Conservation (phyloP, 2,329 filamentous ascomycete species). For the Beauveria medogensis region DNA sequence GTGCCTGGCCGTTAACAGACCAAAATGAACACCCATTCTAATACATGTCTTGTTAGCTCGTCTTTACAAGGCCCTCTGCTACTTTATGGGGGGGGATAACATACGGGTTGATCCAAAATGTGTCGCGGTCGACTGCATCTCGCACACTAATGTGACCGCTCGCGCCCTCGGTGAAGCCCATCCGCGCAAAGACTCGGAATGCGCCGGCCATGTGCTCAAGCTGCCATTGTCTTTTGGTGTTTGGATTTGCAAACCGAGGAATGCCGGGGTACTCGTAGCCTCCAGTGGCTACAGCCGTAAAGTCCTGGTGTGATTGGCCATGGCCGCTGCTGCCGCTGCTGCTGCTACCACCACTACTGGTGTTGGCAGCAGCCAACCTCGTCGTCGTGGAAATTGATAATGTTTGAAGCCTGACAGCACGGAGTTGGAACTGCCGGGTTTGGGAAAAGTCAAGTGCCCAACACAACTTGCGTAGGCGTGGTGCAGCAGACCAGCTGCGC, state of each 20-base stretch:
- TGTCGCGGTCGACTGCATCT: slow-evolving; percentile 52
- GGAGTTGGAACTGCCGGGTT: neutral
- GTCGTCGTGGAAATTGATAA: neutral
- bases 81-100: neutral
- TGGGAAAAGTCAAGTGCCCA: neutral
- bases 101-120: slow-evolving; percentile 52
- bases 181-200: slow-evolving; percentile 33
- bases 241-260: slow-evolving; percentile 31
- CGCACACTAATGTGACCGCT: slow-evolving; percentile 56
- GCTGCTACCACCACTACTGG: neutral
- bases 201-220: slow-evolving; percentile 57
- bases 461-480: neutral
- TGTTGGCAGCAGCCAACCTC: neutral
- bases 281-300: neutral
- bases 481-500: neutral
- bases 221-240: slow-evolving; percentile 51
- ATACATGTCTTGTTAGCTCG: neutral
- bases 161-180: slow-evolving; percentile 23
- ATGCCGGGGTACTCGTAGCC: slow-evolving; percentile 23
- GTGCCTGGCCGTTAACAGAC: slow-evolving; percentile 55
- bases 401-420: neutral
- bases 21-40: slow-evolving; percentile 54
- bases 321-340: no score
- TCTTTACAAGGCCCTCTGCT: no score
- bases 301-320: neutral